Conservation (phyloP, 257 asterid genomes). For the Solanum boliviense region DNA sequence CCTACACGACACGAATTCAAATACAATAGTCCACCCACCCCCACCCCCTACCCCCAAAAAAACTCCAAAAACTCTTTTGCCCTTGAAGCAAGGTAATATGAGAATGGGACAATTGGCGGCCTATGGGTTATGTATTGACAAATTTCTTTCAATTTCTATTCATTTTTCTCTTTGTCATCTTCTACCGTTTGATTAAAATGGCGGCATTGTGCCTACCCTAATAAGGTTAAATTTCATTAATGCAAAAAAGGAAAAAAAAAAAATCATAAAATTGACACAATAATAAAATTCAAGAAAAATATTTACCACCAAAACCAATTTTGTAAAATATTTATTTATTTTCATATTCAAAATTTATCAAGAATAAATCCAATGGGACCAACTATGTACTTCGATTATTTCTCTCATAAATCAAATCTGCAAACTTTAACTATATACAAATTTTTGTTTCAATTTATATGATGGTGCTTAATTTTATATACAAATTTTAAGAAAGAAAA, state of each 20-base stretch:
- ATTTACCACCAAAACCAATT: background rate
- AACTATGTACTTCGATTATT: too few species aligned
- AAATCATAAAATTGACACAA: constrained; percentile 21
- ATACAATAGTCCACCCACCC: background rate
- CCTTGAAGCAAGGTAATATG: constrained; percentile 35
- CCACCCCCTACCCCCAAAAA: background rate
- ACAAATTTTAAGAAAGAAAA: background rate
- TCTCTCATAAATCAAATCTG: background rate
- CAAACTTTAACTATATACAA: background rate
- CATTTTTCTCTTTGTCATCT: constrained; percentile 2
- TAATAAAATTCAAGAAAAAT: background rate
- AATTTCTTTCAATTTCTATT: constrained; percentile 1
- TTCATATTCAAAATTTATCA: background rate
- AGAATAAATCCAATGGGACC: background rate
- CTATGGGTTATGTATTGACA: constrained; percentile 9
- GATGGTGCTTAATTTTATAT: background rate
- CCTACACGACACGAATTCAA: too few species aligned
- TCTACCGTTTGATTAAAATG: constrained; percentile 13
- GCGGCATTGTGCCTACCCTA: constrained; percentile 11
- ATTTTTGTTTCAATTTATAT: background rate
- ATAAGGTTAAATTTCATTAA: constrained; percentile 29
- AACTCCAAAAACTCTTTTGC: constrained; percentile 23
- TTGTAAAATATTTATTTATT: background rate
- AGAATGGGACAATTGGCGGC: constrained; percentile 12
- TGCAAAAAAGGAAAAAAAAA: constrained; percentile 15